Percentiles rank a stretch among this genome's conserved stretches.
These are phyloP conservation scores for Pythium coloratum DNA, from an alignment of 352 stramenopile species.

Conservation along the genomic window DNA sequence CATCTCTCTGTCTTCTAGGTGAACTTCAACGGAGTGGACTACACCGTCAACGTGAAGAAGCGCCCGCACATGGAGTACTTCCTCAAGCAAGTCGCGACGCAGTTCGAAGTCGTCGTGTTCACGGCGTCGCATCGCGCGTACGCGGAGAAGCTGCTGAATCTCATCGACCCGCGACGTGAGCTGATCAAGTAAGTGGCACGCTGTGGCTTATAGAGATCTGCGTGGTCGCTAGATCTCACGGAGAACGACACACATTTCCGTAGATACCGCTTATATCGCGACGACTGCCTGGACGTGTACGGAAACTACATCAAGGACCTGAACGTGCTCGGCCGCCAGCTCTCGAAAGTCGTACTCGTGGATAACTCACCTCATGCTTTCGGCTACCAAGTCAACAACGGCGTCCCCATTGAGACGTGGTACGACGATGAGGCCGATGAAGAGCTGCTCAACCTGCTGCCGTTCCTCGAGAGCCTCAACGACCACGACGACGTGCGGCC, in stretches of 20 bases:
- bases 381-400: slow-evolving; percentile 91
- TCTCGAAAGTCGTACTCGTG: slow-evolving; percentile 92
- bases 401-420: slow-evolving; percentile 62
- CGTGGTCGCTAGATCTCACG: neutral
- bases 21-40: slow-evolving; percentile 94
- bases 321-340: slow-evolving; percentile 93
- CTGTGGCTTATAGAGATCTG: neutral
- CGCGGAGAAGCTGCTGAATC: slow-evolving; percentile 96
- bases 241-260: neutral
- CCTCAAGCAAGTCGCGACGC: slow-evolving; percentile 86
- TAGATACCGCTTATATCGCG: slow-evolving; percentile 93
- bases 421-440: slow-evolving; percentile 96
- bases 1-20: slow-evolving; percentile 37
- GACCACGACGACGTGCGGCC: slow-evolving; percentile 88
- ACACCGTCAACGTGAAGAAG: slow-evolving; percentile 96
- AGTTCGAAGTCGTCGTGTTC: slow-evolving; percentile 99
- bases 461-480: slow-evolving; percentile 92
- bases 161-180: slow-evolving; percentile 93
- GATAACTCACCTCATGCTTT: slow-evolving; percentile 99
- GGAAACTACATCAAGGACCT: slow-evolving; percentile 99
- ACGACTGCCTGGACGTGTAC: slow-evolving; percentile 95
- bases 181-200: slow-evolving; percentile 76
- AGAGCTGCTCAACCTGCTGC: slow-evolving; percentile 96
- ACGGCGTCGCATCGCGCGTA: slow-evolving; percentile 96
- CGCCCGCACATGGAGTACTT: slow-evolving; percentile 96